Percentiles rank a stretch among this genome's conserved stretches.
phyloP scores from a whole-genome alignment of 1,284 basidiomycete genomes.

The Heliocybe sulcata region DNA sequence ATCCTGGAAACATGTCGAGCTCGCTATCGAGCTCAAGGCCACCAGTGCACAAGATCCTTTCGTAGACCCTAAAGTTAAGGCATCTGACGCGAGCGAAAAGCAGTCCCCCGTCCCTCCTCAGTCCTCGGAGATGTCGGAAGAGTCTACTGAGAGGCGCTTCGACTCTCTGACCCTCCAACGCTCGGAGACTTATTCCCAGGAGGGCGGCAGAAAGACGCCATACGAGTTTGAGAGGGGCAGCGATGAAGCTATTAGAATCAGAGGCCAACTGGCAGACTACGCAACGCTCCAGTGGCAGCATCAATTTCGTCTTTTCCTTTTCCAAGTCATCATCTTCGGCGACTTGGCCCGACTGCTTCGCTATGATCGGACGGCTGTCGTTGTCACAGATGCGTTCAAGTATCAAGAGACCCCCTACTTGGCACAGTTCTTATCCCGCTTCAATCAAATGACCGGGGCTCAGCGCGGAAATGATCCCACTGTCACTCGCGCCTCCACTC shows the following conservation, averaged over 20 bases:
- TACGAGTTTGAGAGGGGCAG: background rate
- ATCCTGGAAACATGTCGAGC: background rate
- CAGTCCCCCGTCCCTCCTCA: too few species aligned
- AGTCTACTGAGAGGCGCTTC: background rate
- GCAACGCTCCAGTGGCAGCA: background rate
- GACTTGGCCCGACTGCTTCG: slow-evolving; percentile 2
- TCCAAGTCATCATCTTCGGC: slow-evolving; percentile 1
- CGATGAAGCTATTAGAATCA: background rate
- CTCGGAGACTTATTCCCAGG: background rate
- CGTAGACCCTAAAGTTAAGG: background rate
- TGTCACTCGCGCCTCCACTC: background rate
- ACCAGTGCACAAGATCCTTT: background rate
- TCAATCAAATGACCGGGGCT: background rate
- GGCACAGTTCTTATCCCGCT: background rate
- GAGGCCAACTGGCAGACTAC: background rate
- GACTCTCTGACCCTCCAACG: background rate
- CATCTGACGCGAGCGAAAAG: too few species aligned
- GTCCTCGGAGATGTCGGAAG: too few species aligned
- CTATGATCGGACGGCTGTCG: slow-evolving; percentile 3
- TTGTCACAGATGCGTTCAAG: slow-evolving; percentile 3
- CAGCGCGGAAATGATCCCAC: slow-evolving; percentile 3
- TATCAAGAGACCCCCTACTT: background rate
- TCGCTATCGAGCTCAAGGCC: background rate
- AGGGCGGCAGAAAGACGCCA: background rate
- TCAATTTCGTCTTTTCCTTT: slow-evolving; percentile 1